Evolutionary conservation across 352 stramenopile species (phyloP), one percentile per base, ranked within the genome.

Genomic region (Globisporangium yorkense): DNA sequence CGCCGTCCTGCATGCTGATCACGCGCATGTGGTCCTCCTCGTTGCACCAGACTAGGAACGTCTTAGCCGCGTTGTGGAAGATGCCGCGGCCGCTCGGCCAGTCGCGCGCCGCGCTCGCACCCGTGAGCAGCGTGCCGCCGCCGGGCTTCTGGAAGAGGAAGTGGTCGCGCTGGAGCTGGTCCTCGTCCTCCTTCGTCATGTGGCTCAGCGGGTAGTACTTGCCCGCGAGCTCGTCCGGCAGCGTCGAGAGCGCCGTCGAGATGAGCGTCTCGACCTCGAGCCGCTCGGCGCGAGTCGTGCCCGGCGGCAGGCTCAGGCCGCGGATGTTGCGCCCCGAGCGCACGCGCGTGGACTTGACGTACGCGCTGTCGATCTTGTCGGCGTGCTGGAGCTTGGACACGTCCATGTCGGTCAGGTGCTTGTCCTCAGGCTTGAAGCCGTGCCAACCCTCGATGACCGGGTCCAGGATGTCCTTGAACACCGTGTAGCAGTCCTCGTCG

Each of bases 91-190:
- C 91, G 56, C 91, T 87, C 0, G 93, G 93, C 92, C 93, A 98
- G 74, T 97, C 89, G 21, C 89, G 77, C 1, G 88, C 89, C 3
- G 92, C 88, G 10, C 92, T 87, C 9, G 92, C 87, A 20, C 79
- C 80, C 8, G 80, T 94, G 20, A 94, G 71, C 40, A 96, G 59
- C 16, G 87, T 95, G 20, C 80, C 84, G 3, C 91, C 87, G 2
- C 94, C 89, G 0, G 94, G 94, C 71, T 97, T 97, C 54, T 97
- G 86, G 67, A 98, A 98, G 1, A 97, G 62, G 57, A 98, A 95
- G 60, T 97, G 90, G 20, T 94, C 80, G 52, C 86, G 72, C 40
- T 96, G 88, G 5, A 98, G 74, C 71, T 97, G 86, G 24, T 97
- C 75, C 57, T 97, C 89, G 51, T 96, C 79, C 47, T 92, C 77